phyloP scores from a whole-genome alignment of 164 flowering plant genomes.

The Stephania cephalantha region DNA sequence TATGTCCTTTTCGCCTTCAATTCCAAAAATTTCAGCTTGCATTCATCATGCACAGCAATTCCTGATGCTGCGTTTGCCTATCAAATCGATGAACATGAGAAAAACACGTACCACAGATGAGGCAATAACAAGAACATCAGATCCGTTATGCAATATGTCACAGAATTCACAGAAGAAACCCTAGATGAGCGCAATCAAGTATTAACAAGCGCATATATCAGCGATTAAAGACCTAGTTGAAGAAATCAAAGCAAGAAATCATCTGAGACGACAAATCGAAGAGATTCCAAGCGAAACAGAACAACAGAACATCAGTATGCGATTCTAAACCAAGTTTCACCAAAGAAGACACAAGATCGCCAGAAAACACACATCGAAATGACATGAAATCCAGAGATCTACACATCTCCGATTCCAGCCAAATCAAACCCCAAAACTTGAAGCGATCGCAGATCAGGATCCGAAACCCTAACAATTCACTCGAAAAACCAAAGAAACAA shows the following conservation, averaged over 20 bases:
- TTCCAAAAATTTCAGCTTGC: conserved; percentile 63
- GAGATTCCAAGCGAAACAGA: neutral
- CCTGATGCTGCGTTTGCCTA: conserved; percentile 78
- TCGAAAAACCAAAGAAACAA: neutral
- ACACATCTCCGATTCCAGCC: neutral
- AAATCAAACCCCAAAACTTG: neutral
- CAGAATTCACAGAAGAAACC: neutral
- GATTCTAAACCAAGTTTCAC: neutral
- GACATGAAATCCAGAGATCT: neutral
- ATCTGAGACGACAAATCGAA: neutral
- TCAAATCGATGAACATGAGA: neutral
- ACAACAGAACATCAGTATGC: neutral
- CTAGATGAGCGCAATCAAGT: conserved; percentile 1
- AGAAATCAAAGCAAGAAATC: neutral
- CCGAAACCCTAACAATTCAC: neutral
- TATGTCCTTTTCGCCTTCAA: conserved; percentile 63
- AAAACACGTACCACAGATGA: neutral
- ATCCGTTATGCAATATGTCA: neutral
- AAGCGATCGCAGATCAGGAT: conserved; percentile 6
- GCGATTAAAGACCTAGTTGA: neutral
- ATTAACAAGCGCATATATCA: neutral
- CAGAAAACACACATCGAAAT: neutral
- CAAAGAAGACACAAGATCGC: conserved; percentile 1
- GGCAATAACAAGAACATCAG: neutral
- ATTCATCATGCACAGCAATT: conserved; percentile 64